Percentiles rank a stretch among this genome's conserved stretches.
These are phyloP conservation scores for Pseudogymnoascus sp. DNA, from an alignment of 2,329 filamentous ascomycete species.

Conservation along the genomic window DNA sequence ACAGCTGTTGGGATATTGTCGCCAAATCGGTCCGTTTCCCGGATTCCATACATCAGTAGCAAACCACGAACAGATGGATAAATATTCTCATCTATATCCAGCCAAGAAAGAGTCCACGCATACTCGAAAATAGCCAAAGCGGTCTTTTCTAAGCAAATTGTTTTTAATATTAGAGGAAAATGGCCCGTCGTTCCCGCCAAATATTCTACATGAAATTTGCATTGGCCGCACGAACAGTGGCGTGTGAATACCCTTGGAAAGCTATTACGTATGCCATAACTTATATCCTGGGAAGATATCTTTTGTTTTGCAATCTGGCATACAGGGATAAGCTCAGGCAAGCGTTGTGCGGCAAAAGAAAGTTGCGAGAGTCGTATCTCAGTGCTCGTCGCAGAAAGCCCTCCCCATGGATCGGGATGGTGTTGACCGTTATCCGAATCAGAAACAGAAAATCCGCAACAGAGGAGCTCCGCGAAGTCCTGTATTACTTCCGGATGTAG, in stretches of 20 bases:
- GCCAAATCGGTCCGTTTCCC: background rate
- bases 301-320: background rate
- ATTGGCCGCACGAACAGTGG: background rate
- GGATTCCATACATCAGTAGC: background rate
- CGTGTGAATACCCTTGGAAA: background rate
- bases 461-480: background rate
- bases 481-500: background rate
- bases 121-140: conserved; percentile 8
- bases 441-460: background rate
- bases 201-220: background rate
- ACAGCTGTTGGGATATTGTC: background rate
- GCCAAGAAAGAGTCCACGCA: conserved; percentile 3
- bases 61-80: background rate
- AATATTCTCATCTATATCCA: background rate
- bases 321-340: background rate
- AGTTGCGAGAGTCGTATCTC: background rate
- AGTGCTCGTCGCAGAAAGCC: background rate
- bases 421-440: background rate
- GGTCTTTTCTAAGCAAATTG: background rate
- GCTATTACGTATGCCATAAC: background rate
- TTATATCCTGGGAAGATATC: background rate
- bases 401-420: background rate
- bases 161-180: background rate
- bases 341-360: background rate
- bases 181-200: background rate